Base-by-base conservation (phyloP, 176 grass and related monocot species). In the Phragmites australis region DNA sequence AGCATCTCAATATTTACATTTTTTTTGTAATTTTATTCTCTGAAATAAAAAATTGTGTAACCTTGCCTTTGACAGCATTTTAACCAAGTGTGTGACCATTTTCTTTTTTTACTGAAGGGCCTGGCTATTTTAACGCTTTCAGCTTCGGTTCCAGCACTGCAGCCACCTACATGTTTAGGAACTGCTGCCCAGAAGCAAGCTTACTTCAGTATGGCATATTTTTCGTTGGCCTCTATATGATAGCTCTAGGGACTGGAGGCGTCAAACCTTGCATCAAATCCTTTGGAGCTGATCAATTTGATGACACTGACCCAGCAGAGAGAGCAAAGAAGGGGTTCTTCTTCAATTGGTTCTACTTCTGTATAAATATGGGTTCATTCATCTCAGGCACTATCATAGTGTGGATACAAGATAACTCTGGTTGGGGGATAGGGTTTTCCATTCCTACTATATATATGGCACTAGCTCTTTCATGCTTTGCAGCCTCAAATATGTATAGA, bases 281-380 rank as follows among this genome's bases (percentile, higher is more conserved):
- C 30, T 97, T 97, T 81, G 92, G 92, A 56, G 92, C 95, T 17
- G 95, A 93, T 77, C 94, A 92, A 80, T 97, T 97, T 86, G 94
- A 97, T 90, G 89, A 90, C 66, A 98, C 74, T 78, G 90, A 94
- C 64, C 85, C 86, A 78, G 48, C 47, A 75, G 95, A 98, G 74
- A 81, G 92, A 91, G 63, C 54, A 31, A 91, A 87, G 60, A 94
- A 94, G 58, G 87, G 88, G 26, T 98, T 92, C 67, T 97, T 87
- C 83, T 98, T 98, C 63, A 98, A 98, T 68, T 98, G 95, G 95
- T 94, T 94, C 48, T 94, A 94, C 78, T 93, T 98, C 73, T 94
- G 91, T 72, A 92, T 98, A 76, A 94, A 94, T 54, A 64, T 94
- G 1, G 92, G 90, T 41, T 21, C 92, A 57, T 75, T 98, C 15